Evolutionary conservation across 2,329 filamentous ascomycete species (phyloP).

Genomic region (Aspergillus felis): DNA sequence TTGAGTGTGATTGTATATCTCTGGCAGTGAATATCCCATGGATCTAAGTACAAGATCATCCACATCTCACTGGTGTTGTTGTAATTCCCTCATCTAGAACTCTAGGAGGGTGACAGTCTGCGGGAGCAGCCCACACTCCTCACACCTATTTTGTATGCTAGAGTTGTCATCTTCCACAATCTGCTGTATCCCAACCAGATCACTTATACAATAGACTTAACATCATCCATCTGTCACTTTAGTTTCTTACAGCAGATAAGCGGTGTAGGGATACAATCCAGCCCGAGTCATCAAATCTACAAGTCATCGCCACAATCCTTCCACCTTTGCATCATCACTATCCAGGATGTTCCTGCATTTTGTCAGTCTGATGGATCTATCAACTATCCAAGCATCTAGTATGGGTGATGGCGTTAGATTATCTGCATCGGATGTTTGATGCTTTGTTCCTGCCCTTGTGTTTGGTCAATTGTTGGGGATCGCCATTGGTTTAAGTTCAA

Average conservation of each 20-base stretch:
- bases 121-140: neutral
- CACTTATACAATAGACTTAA: neutral
- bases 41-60: neutral
- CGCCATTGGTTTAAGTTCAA: neutral
- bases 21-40: neutral
- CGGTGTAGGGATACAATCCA: slow-evolving; percentile 3
- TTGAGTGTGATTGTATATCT: neutral
- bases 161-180: neutral
- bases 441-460: neutral
- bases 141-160: neutral
- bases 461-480: neutral
- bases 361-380: neutral
- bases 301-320: neutral
- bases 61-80: neutral
- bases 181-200: neutral
- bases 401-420: neutral
- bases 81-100: neutral
- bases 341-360: slow-evolving; percentile 1
- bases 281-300: neutral
- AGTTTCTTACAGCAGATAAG: neutral
- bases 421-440: slow-evolving; percentile 7
- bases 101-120: neutral
- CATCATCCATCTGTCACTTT: slow-evolving; percentile 1
- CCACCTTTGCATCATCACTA: neutral
- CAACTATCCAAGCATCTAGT: neutral